Base-by-base conservation (phyloP, 2,329 filamentous ascomycete genomes). In the Dactylonectria macrodidyma region DNA sequence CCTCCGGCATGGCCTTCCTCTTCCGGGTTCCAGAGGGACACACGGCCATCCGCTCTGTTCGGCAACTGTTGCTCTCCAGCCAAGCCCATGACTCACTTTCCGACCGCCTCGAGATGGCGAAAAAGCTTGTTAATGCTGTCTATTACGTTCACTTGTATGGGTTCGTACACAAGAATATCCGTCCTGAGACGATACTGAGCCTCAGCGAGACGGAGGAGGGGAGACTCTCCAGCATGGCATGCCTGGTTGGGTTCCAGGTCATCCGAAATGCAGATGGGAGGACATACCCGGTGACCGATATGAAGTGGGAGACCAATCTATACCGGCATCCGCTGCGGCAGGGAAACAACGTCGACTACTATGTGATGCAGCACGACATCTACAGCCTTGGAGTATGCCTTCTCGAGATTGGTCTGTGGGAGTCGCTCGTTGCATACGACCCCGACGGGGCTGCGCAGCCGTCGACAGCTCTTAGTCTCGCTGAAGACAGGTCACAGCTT, bases 321-420 rank as follows among this genome's bases (percentile, higher is more conserved):
- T 89, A 89, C 67, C 81, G 83, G 1, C 87, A 89, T 68, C 85
- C 86, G 0, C 66, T 70, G 0, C 81, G 86, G 0, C 85, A 88
- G 69, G 85, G 86, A 0, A 67, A 70, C 2, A 78, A 80, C 0
- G 36, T 55, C 30, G 79, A 84, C 1, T 62, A 70, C 0, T 89
- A 86, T 67, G 76, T 69, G 2, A 88, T 88, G 83, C 83, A 86
- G 59, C 87, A 89, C 71, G 86, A 89, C 65, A 85, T 89, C 11
- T 89, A 89, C 73, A 87, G 85, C 61, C 79, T 89, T 0, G 87
- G 87, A 0, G 85, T 88, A 0, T 86, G 84, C 58, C 78, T 89
- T 0, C 75, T 89, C 0, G 87, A 89, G 72, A 81, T 89, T 30
- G 86, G 85, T 0, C 67, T 89, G 0, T 87, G 85, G 84, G 62